Percentiles rank a stretch among this genome's conserved stretches.
phyloP scores from a whole-genome alignment of 2,329 filamentous ascomycete species.

The Colletotrichum aenigma region DNA sequence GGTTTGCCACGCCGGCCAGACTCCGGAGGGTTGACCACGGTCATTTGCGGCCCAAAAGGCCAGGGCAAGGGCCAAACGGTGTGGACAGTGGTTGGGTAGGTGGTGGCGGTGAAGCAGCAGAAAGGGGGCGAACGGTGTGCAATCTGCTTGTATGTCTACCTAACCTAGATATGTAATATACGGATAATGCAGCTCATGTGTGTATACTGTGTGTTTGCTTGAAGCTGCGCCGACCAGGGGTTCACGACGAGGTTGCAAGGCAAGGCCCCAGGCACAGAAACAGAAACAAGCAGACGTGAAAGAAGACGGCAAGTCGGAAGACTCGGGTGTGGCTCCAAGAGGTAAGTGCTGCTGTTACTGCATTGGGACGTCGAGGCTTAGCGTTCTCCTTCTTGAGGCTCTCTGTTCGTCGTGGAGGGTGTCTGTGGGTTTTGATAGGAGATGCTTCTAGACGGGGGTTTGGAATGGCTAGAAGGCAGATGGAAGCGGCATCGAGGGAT shows the following conservation, averaged over 20 bases:
- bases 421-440: not conserved
- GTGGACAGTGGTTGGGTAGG: not conserved
- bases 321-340: not conserved
- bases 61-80: not conserved
- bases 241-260: not conserved
- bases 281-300: not conserved
- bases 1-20: not conserved
- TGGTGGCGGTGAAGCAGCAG: not conserved
- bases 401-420: not conserved
- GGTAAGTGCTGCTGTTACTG: not conserved
- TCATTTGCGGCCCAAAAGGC: not conserved
- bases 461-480: not conserved
- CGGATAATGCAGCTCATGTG: not conserved
- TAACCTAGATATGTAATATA: not conserved
- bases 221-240: not conserved
- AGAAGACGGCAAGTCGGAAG: not conserved
- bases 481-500: conserved; percentile 1
- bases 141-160: not conserved
- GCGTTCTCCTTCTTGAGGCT: conserved; percentile 6
- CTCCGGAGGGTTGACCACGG: not conserved
- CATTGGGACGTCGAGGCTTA: not conserved
- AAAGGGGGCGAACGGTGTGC: not conserved
- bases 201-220: not conserved
- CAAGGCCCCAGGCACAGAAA: not conserved
- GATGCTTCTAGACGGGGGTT: not conserved